Evolutionary conservation across 805 yeast genomes (phyloP).

Genomic region (Saccharomycopsis malanga): DNA sequence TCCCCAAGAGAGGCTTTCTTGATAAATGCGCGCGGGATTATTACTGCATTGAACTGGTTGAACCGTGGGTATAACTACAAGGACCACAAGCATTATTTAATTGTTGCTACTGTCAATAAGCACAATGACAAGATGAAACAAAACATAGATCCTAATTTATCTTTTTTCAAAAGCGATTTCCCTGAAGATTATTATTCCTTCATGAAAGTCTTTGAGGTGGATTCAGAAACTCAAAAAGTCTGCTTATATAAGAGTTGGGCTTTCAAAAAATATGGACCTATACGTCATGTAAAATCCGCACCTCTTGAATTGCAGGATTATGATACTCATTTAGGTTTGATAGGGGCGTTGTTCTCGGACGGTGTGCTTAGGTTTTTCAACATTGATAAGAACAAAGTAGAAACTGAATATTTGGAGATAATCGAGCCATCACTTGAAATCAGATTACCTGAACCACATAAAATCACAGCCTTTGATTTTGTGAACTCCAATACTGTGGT

Average conservation of each 20-base stretch:
- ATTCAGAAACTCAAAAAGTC: background rate
- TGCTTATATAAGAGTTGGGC: background rate
- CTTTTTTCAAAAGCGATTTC: conserved; percentile 1
- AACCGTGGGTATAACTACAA: background rate
- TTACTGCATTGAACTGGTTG: conserved; percentile 14
- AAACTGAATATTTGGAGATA: background rate
- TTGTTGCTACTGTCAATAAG: conserved; percentile 1
- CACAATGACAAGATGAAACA: background rate
- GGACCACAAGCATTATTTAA: conserved; percentile 4
- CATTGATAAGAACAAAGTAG: background rate
- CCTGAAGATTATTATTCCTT: background rate
- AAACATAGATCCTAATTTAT: conserved; percentile 2
- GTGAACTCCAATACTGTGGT: conserved; percentile 37
- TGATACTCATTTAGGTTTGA: background rate
- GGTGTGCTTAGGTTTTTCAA: conserved; percentile 14
- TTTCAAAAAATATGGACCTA: conserved; percentile 7
- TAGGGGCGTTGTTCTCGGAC: conserved; percentile 11
- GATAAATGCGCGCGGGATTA: conserved; percentile 6
- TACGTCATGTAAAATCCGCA: background rate
- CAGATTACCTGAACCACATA: conserved; percentile 4
- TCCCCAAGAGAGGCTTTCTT: background rate
- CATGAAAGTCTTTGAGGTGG: conserved; percentile 8
- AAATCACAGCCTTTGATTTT: conserved; percentile 44
- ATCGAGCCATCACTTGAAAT: background rate
- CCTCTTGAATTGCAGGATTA: background rate